These are phyloP conservation scores for Microthyrium microscopicum DNA, from an alignment of 2,329 filamentous ascomycete species.

Conservation along the genomic window DNA sequence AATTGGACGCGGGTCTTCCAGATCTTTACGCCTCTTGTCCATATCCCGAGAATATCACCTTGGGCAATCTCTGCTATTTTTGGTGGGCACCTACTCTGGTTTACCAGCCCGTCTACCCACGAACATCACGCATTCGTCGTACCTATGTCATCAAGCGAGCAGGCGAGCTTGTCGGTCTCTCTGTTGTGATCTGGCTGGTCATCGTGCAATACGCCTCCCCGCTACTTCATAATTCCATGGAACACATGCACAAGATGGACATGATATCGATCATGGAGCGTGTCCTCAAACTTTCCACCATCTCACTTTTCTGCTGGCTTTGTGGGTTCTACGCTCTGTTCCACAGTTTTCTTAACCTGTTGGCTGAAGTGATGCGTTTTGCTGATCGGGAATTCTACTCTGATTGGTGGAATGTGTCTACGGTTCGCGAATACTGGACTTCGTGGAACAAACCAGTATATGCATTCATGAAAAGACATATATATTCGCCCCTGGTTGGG, in stretches of 20 bases:
- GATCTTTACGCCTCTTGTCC: slow-evolving; percentile 69
- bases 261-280: slow-evolving; percentile 71
- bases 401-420: slow-evolving; percentile 85
- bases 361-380: slow-evolving; percentile 80
- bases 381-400: slow-evolving; percentile 90
- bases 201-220: slow-evolving; percentile 90
- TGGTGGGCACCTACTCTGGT: slow-evolving; percentile 96
- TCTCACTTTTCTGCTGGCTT: slow-evolving; percentile 91
- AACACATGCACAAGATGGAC: slow-evolving; percentile 70
- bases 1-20: slow-evolving; percentile 45
- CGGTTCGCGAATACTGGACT: slow-evolving; percentile 78
- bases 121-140: slow-evolving; percentile 69
- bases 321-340: slow-evolving; percentile 95
- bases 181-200: slow-evolving; percentile 87
- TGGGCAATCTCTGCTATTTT: slow-evolving; percentile 80
- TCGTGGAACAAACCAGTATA: slow-evolving; percentile 98
- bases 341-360: slow-evolving; percentile 77
- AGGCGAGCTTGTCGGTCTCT: slow-evolving; percentile 58
- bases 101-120: slow-evolving; percentile 92
- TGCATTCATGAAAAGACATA: slow-evolving; percentile 87
- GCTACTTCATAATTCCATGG: slow-evolving; percentile 73
- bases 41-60: slow-evolving; percentile 81
- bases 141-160: slow-evolving; percentile 71
- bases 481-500: slow-evolving; percentile 76
- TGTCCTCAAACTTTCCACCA: slow-evolving; percentile 86